Evolutionary conservation across 2,329 filamentous ascomycete species (phyloP).

Genomic region (Trichoderma citrinoviride): DNA sequence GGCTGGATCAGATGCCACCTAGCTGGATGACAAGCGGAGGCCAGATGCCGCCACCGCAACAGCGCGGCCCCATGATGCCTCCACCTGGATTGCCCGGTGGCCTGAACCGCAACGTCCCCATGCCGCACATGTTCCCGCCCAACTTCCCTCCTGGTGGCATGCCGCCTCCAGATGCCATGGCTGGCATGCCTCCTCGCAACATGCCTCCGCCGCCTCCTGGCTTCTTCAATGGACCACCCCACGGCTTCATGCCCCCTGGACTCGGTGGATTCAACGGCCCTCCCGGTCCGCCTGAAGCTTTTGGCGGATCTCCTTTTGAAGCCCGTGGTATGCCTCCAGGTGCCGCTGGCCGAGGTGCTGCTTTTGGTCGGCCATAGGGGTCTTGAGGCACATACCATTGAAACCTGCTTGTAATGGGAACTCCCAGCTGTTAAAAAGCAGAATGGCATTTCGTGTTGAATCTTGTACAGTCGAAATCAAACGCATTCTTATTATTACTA

Average conservation of each 20-base stretch:
- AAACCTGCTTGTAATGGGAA: background rate
- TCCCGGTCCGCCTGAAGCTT: conserved; percentile 47
- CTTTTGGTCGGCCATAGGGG: conserved; percentile 34
- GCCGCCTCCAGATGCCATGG: conserved; percentile 50
- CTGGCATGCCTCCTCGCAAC: conserved; percentile 51
- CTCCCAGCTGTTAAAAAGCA: background rate
- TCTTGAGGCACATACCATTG: no score
- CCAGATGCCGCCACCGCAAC: conserved; percentile 44
- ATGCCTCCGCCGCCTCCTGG: conserved; percentile 57
- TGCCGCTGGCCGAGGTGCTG: conserved; percentile 39
- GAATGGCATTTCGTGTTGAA: conserved; percentile 1
- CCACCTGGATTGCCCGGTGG: conserved; percentile 54
- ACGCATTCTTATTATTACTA: conserved; percentile 7
- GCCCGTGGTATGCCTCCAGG: conserved; percentile 54
- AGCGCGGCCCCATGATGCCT: conserved; percentile 54
- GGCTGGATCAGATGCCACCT: conserved; percentile 59
- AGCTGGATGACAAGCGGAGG: conserved; percentile 50
- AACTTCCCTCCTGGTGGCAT: conserved; percentile 53
- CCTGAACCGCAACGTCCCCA: conserved; percentile 43
- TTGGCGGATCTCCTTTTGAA: conserved; percentile 51
- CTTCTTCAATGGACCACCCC: conserved; percentile 52
- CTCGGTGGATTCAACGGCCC: conserved; percentile 57
- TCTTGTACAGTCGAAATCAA: conserved; percentile 3
- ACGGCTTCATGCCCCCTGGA: conserved; percentile 54
- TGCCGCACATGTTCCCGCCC: conserved; percentile 60